Base-by-base conservation (phyloP, 2,329 filamentous ascomycete genomes). In the Curvularia lunata region DNA sequence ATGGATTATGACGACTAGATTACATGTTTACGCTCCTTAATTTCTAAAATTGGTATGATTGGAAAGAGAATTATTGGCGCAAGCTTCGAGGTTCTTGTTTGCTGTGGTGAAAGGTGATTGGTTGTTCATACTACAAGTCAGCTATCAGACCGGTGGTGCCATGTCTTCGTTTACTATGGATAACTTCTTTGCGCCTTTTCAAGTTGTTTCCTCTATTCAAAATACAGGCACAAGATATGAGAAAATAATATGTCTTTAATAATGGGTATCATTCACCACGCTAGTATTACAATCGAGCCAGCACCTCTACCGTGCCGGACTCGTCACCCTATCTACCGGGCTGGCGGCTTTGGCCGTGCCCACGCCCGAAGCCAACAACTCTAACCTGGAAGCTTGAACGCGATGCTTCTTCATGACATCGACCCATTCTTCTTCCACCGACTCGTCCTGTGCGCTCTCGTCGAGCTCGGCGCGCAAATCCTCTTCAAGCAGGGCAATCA, bases 361-460 rank as follows among this genome's bases (percentile, higher is more conserved):
- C 2, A 80, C 78, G 9, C 79, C 79, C 25, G 76, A 79, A 4
- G 79, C 79, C 21, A 81, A 63, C 40, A 82, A 62, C 75, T 94
- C 91, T 46, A 93, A 77, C 37, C 91, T 86, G 9, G 92, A 91
- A 18, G 93, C 92, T 70, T 97, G 83, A 12, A 93, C 84, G 42
- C 91, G 87, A 79, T 97, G 94, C 65, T 94, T 91, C 77, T 90
- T 91, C 75, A 96, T 92, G 32, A 96, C 86, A 58, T 93, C 90
- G 37, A 92, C 90, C 93, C 93, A 97, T 77, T 97, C 88, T 60
- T 84, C 80, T 48, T 80, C 77, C 0, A 68, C 63, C 6, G 76
- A 18, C 77, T 70, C 7, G 16, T 72, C 73, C 16, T 74, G 71
- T 1, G 8, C 45, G 5, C 82, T n/a, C 72, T 81, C 66, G 65